Evolutionary conservation across 1,284 basidiomycete genomes (phyloP).

Genomic region (Ganoderma resinaceum): DNA sequence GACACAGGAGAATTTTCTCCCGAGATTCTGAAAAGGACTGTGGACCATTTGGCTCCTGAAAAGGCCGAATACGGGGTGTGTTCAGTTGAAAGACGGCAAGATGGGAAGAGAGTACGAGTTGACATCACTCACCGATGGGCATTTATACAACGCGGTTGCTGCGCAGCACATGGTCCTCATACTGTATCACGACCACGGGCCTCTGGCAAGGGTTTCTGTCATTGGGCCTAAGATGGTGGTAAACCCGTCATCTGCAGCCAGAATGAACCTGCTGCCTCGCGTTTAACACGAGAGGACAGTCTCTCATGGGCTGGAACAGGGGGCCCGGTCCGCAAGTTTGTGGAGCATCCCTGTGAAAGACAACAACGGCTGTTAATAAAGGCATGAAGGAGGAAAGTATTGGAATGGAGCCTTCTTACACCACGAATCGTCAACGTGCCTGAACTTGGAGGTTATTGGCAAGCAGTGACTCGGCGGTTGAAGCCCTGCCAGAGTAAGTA

Average conservation of each 20-base stretch:
- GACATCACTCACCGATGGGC: neutral
- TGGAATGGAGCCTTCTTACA: neutral
- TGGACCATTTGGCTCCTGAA: neutral
- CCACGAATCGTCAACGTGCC: neutral
- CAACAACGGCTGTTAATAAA: neutral
- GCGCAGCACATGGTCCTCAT: neutral
- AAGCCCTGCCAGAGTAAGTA: too few relatives aligned
- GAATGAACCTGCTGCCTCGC: neutral
- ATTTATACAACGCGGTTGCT: neutral
- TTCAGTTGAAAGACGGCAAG: neutral
- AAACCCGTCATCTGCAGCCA: neutral
- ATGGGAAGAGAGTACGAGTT: neutral
- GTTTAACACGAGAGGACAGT: neutral
- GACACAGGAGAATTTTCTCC: conserved; percentile 6
- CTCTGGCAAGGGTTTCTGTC: neutral
- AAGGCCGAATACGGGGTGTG: neutral
- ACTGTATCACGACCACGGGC: too few relatives aligned
- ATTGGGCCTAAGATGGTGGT: neutral
- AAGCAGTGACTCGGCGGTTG: too few relatives aligned
- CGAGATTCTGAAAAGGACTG: conserved; percentile 1
- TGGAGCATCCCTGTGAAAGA: neutral
- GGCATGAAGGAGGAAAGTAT: neutral
- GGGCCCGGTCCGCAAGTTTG: neutral
- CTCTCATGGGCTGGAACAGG: neutral
- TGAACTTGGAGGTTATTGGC: too few relatives aligned